Percentiles rank a stretch among this genome's conserved stretches.
Evolutionary conservation across 2,329 filamentous ascomycete genomes (phyloP).

Genomic region (Intubia oerlemansii): DNA sequence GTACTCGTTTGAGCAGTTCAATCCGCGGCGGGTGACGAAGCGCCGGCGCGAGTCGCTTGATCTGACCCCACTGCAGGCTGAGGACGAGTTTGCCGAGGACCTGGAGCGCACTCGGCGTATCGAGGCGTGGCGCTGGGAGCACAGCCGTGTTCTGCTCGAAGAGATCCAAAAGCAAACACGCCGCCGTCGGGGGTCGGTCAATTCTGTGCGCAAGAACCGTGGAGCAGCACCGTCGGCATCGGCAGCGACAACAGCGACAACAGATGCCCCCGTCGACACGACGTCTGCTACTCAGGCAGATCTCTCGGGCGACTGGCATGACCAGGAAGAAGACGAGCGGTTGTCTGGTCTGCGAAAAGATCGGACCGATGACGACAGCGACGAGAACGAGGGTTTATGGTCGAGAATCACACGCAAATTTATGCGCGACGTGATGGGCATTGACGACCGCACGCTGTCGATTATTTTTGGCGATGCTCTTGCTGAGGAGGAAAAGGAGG

Average conservation of each 20-base stretch:
- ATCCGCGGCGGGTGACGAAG: conserved; percentile 40
- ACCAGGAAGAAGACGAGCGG: conserved; percentile 21
- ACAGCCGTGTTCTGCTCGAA: conserved; percentile 65
- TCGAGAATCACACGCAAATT: conserved; percentile 66
- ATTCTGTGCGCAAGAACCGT: too few species aligned
- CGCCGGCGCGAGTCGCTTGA: conserved; percentile 31
- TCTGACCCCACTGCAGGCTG: conserved; percentile 25
- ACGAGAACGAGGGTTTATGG: conserved; percentile 45
- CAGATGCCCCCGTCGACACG: not conserved
- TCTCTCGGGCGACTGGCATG: conserved; percentile 23
- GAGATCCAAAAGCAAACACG: conserved; percentile 76
- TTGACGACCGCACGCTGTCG: conserved; percentile 67
- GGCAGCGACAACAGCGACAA: not conserved
- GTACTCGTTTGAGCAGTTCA: conserved; percentile 75
- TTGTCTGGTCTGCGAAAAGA: not conserved
- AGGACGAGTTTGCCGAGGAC: conserved; percentile 36
- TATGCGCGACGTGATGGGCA: conserved; percentile 73
- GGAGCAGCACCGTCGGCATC: too few species aligned
- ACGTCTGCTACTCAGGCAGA: conserved; percentile 1
- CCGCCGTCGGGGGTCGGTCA: too few species aligned
- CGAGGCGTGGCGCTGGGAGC: conserved; percentile 79
- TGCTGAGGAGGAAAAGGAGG: conserved; percentile 13
- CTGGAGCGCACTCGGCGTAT: conserved; percentile 64
- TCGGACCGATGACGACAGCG: conserved; percentile 10
- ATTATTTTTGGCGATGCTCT: conserved; percentile 73